Conservation (phyloP, 345 rosid genomes). For the Erucastrum elatum region DNA sequence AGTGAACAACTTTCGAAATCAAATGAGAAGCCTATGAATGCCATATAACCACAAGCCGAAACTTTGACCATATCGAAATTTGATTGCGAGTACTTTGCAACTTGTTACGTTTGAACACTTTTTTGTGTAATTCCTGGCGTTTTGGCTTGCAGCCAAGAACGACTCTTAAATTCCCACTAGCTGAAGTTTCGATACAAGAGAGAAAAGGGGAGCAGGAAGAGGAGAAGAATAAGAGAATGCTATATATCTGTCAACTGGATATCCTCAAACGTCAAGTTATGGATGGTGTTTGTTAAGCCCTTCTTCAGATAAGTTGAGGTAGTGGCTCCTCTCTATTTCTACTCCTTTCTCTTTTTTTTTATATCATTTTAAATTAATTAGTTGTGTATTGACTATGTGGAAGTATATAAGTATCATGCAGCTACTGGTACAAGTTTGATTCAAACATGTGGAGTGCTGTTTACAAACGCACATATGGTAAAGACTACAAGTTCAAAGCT, state of each 20-base stretch:
- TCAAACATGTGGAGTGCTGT: slow-evolving; percentile 87
- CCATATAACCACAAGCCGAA: too few species aligned
- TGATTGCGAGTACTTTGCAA: too few species aligned
- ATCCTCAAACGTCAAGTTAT: slow-evolving; percentile 55
- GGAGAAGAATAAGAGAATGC: slow-evolving; percentile 41
- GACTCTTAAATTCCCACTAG: slow-evolving; percentile 80
- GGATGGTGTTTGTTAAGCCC: slow-evolving; percentile 73
- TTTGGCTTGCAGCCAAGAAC: slow-evolving; percentile 69
- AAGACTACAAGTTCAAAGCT: slow-evolving; percentile 87
- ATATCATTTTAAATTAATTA: too few species aligned
- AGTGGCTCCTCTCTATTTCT: slow-evolving; percentile 3
- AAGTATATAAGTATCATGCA: neutral
- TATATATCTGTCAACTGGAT: slow-evolving; percentile 58
- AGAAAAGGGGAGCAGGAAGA: slow-evolving; percentile 71
- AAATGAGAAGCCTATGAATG: too few species aligned
- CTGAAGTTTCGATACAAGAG: slow-evolving; percentile 79
- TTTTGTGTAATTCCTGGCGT: slow-evolving; percentile 1
- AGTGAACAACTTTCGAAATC: too few species aligned
- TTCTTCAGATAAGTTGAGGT: neutral
- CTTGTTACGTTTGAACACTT: too few species aligned
- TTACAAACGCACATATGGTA: slow-evolving; percentile 83
- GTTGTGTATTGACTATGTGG: neutral
- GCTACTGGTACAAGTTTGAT: slow-evolving; percentile 89
- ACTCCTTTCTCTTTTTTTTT: neutral
- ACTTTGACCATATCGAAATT: too few species aligned